Conservation (phyloP, 306 rosid genomes). For the Potentilla sterilis region DNA sequence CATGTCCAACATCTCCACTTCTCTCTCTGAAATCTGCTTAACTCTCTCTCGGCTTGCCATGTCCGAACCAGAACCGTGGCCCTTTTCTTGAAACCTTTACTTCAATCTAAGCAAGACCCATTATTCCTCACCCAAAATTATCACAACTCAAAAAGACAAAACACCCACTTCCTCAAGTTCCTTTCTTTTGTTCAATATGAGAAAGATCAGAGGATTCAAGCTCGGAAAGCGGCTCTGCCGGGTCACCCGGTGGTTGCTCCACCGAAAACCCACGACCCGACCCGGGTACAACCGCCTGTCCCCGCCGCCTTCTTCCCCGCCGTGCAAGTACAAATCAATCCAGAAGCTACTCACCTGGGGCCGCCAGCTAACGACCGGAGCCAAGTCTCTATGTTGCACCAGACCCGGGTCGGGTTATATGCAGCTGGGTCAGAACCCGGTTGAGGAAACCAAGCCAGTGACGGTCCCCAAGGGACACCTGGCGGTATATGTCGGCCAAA, state of each 20-base stretch:
- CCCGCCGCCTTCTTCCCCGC: not conserved
- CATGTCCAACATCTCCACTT: constrained; percentile 63
- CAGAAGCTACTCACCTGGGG: constrained; percentile 60
- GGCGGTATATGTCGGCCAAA: constrained; percentile 85
- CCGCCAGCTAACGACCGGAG: constrained; percentile 43
- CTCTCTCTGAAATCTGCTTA: constrained; percentile 60
- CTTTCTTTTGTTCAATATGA: constrained; percentile 23
- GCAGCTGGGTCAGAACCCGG: constrained; percentile 39
- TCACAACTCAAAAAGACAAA: not conserved
- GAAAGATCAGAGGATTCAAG: constrained; percentile 54
- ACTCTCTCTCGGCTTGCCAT: constrained; percentile 56
- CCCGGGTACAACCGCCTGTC: constrained; percentile 29
- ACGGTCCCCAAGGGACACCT: constrained; percentile 79
- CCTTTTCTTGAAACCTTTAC: constrained; percentile 43
- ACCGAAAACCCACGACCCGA: constrained; percentile 27
- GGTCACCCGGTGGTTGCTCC: constrained; percentile 44
- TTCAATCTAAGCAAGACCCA: constrained; percentile 1
- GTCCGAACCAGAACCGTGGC: constrained; percentile 77
- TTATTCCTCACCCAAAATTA: not conserved
- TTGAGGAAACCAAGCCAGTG: not conserved
- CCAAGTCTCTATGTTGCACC: constrained; percentile 41
- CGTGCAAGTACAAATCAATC: constrained; percentile 22
- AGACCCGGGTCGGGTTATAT: constrained; percentile 41
- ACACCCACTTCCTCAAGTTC: not conserved
- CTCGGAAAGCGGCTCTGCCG: constrained; percentile 52